Conservation (phyloP, 257 asterid genomes). For the Paraleonurus japonicus region DNA sequence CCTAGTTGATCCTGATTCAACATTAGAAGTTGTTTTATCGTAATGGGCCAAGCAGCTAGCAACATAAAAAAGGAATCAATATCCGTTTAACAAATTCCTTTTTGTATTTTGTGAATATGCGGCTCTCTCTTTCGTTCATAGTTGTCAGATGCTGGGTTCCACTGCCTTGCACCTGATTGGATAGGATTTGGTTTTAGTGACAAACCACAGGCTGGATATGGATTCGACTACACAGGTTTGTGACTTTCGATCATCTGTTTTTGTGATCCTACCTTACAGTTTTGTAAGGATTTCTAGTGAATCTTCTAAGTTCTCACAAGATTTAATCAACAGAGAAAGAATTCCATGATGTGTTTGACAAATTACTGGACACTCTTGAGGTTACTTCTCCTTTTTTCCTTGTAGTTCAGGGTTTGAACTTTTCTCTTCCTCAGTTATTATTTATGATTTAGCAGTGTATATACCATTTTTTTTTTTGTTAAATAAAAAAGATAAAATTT, state of each 20-base stretch:
- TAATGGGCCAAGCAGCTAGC: neutral
- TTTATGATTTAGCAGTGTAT: neutral
- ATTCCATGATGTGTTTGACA: conserved; percentile 87
- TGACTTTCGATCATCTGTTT: conserved; percentile 10
- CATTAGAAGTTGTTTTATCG: neutral
- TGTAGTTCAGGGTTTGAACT: conserved; percentile 87
- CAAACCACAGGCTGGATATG: conserved; percentile 95
- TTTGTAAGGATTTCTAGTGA: conserved; percentile 2
- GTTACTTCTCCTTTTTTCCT: conserved; percentile 71
- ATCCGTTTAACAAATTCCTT: neutral
- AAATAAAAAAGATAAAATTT: neutral
- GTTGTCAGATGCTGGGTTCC: conserved; percentile 92
- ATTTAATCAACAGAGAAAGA: conserved; percentile 68
- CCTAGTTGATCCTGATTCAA: neutral
- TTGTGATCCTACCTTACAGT: neutral
- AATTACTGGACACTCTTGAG: conserved; percentile 69
- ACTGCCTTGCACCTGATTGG: conserved; percentile 98
- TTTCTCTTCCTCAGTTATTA: neutral
- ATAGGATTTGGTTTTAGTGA: conserved; percentile 96
- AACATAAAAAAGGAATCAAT: neutral
- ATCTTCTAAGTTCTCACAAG: conserved; percentile 26
- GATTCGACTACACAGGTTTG: conserved; percentile 87
- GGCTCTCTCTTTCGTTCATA: conserved; percentile 25
- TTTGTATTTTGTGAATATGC: conserved; percentile 16
- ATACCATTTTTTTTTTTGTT: neutral